Evolutionary conservation across 2,329 filamentous ascomycete species (phyloP), one percentile per base, ranked within the genome.

Genomic region (Salinomyces thailandicus): DNA sequence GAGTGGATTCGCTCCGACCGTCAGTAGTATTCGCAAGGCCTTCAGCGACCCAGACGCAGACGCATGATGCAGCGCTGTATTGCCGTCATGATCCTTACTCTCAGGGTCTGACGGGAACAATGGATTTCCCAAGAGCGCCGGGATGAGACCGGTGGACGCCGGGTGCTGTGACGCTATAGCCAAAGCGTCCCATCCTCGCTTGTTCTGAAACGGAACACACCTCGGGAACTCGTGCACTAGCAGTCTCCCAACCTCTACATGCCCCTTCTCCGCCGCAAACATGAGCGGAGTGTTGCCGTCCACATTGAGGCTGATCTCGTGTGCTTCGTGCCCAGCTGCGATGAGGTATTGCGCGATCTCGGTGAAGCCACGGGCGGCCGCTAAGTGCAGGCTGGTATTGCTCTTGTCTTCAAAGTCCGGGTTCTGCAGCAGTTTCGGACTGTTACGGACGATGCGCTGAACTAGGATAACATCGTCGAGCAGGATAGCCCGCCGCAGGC

Each of bases 11-110:
- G 85, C 84, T 8, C 85, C 85, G 1, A 82, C 83, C 3, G 81
- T 77, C 9, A 93, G 68, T 36, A 93, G 66, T 22, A 85, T 81
- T 29, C 85, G 70, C 37, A 93, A 62, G 0, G 84, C 81, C 36
- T 86, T 75, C 31, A 93, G 60, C 48, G 89, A 81, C 1, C 85
- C 85, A 51, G 83, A 83, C 31, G 81, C 81, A 51, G 78, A 85
- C 9, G 86, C 86, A 62, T 91, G 86, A 61, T 93, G 85, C 29
- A 93, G 66, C 0, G 85, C 82, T 2, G 85, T 93, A 55, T 93
- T 91, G n/a, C 85, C 85, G 39, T 81, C 73, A 1, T 69, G 52
- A 52, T 93, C 85, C 13, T 38, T 41, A 33, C 27, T 41, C 41
- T 53, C 50, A 26, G 48, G 55, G 28, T 41, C 54, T 20, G 48